Evolutionary conservation across 129 eudicot genomes (phyloP).

Genomic region (Flaveria trinervia): DNA sequence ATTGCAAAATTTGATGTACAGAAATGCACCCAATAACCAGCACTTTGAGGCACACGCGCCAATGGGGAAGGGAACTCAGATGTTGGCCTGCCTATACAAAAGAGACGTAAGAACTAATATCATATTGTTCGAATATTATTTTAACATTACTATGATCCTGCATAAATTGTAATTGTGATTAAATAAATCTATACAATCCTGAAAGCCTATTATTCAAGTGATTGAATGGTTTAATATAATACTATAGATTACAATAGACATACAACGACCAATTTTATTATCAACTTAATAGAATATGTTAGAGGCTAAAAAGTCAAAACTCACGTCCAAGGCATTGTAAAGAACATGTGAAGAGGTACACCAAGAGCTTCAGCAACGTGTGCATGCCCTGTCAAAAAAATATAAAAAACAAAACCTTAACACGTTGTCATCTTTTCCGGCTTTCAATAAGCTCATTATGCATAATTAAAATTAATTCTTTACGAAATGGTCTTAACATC

Average conservation of each 20-base stretch:
- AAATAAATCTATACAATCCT: neutral
- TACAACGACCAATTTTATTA: neutral
- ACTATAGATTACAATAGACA: neutral
- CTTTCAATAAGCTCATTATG: neutral
- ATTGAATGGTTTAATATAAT: neutral
- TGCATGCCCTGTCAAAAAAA: slow-evolving; percentile 65
- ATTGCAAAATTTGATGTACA: neutral
- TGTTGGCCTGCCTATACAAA: slow-evolving; percentile 86
- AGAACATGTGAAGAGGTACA: slow-evolving; percentile 95
- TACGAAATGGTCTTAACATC: neutral
- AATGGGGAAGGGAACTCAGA: slow-evolving; percentile 85
- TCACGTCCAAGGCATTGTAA: slow-evolving; percentile 99
- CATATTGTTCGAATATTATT: neutral
- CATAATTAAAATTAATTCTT: neutral
- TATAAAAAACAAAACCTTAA: slow-evolving; percentile 18
- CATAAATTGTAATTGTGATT: neutral
- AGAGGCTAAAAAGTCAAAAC: slow-evolving; percentile 25
- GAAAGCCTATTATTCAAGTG: neutral
- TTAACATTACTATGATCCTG: slow-evolving; percentile 3
- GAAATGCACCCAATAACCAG: slow-evolving; percentile 74
- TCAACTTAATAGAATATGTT: neutral
- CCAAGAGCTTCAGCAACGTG: slow-evolving; percentile 99
- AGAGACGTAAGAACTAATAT: slow-evolving; percentile 36
- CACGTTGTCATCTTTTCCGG: neutral
- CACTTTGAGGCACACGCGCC: slow-evolving; percentile 92